These are phyloP conservation scores for Chytridiales sp. DNA, from an alignment of 371 early-diverging fungal species.

Conservation along the genomic window DNA sequence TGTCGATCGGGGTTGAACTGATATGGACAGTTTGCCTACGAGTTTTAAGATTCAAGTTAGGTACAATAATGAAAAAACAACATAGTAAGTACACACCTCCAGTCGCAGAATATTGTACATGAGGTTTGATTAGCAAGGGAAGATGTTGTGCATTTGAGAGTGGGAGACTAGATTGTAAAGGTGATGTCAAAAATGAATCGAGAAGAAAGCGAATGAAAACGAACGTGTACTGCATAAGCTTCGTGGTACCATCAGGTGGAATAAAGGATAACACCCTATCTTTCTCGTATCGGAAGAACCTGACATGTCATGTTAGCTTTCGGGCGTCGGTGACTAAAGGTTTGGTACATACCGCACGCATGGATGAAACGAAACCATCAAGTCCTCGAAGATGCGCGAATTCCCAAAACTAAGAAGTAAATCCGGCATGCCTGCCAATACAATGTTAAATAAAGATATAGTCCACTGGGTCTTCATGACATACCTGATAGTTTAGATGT, in stretches of 20 bases:
- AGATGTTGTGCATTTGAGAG: slow-evolving; percentile 37
- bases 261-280: slow-evolving; percentile 84
- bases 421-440: slow-evolving; percentile 90
- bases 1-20: slow-evolving; percentile 62
- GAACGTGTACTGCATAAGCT: slow-evolving; percentile 73
- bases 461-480: background rate
- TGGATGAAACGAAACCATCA: slow-evolving; percentile 78
- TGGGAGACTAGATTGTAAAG: slow-evolving; percentile 28
- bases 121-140: slow-evolving; percentile 67
- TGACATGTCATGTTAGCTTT: slow-evolving; percentile 5
- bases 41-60: slow-evolving; percentile 1
- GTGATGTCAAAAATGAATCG: slow-evolving; percentile 47
- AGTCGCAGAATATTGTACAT: slow-evolving; percentile 50
- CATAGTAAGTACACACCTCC: slow-evolving; percentile 42
- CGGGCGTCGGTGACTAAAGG: background rate
- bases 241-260: slow-evolving; percentile 92
- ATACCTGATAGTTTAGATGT: slow-evolving; percentile 76
- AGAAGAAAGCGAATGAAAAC: slow-evolving; percentile 7
- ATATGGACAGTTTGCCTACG: slow-evolving; percentile 66
- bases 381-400: slow-evolving; percentile 73
- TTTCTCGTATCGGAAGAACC: slow-evolving; percentile 69
- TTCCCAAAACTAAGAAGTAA: slow-evolving; percentile 72
- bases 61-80: background rate
- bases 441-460: background rate
- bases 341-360: slow-evolving; percentile 59